phyloP scores from a whole-genome alignment of 2,329 filamentous ascomycete species.

The Penicillium polonicum region DNA sequence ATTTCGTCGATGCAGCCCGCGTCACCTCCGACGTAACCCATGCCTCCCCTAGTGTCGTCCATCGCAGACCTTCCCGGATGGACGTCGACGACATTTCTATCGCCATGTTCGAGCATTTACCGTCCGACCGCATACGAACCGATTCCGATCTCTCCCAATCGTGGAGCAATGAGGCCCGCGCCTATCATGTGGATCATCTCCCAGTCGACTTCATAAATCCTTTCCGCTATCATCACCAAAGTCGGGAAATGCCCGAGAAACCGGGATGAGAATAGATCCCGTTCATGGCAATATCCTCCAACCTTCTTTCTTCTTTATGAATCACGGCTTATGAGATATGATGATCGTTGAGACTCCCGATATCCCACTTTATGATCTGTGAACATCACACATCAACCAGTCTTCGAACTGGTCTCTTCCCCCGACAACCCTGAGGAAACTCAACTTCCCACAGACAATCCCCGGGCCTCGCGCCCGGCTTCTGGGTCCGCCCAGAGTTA shows the following conservation, averaged over 20 bases:
- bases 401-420: background rate
- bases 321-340: conserved; percentile 22
- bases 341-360: conserved; percentile 6
- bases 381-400: background rate
- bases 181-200: conserved; percentile 20
- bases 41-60: conserved; percentile 26
- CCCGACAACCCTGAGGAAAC: background rate
- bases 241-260: conserved; percentile 10
- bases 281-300: background rate
- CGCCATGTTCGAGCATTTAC: conserved; percentile 40
- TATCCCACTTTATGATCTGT: conserved; percentile 4
- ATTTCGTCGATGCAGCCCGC: conserved; percentile 47
- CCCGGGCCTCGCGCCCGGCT: conserved; percentile 6
- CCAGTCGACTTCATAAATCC: conserved; percentile 27
- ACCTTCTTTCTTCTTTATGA: conserved; percentile 10
- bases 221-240: conserved; percentile 8
- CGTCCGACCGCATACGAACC: conserved; percentile 19
- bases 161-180: conserved; percentile 33
- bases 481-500: background rate
- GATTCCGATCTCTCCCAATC: conserved; percentile 30
- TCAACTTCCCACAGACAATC: background rate
- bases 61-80: conserved; percentile 33
- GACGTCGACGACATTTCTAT: conserved; percentile 39
- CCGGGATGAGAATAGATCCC: conserved; percentile 13
- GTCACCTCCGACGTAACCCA: conserved; percentile 45